Percentiles rank a stretch among this genome's conserved stretches.
Conservation (phyloP, 108 stramenopile genomes). For the Heterococcus sp. region DNA sequence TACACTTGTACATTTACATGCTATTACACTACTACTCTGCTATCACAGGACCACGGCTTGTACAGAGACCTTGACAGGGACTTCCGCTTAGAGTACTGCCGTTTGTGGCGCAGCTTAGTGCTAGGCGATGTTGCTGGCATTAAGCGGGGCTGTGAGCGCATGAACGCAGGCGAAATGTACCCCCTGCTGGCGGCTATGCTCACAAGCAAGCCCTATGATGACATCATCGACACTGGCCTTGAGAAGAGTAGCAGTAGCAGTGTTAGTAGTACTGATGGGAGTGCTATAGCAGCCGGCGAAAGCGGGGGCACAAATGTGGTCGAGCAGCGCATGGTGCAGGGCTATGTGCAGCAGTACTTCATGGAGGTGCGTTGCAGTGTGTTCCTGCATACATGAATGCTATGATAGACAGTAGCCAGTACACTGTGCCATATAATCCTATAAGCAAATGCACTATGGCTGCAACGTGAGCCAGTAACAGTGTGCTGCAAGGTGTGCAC, state of each 20-base stretch:
- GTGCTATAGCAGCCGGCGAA: no score
- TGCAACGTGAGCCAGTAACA: neutral
- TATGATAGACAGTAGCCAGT: neutral
- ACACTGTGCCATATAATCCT: neutral
- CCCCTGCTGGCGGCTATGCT: slow-evolving; percentile 85
- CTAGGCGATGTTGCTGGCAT: slow-evolving; percentile 58
- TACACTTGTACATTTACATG: no score
- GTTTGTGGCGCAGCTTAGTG: slow-evolving; percentile 52
- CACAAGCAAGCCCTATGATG: slow-evolving; percentile 87
- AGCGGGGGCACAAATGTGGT: no score
- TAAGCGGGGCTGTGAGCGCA: slow-evolving; percentile 62
- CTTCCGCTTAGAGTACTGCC: slow-evolving; percentile 51
- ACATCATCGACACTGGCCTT: slow-evolving; percentile 75
- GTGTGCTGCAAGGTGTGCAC: neutral
- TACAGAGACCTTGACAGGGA: slow-evolving; percentile 47
- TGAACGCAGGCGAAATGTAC: slow-evolving; percentile 73
- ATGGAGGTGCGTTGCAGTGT: neutral
- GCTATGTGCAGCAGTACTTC: neutral
- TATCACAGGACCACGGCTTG: slow-evolving; percentile 59
- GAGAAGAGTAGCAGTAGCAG: no score
- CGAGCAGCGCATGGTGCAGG: neutral
- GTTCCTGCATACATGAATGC: neutral
- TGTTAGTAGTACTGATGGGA: no score
- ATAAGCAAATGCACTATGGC: neutral
- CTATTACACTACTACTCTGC: no score